Conservation (phyloP, 2,329 filamentous ascomycete species). For the Pestalotiopsis sp. region DNA sequence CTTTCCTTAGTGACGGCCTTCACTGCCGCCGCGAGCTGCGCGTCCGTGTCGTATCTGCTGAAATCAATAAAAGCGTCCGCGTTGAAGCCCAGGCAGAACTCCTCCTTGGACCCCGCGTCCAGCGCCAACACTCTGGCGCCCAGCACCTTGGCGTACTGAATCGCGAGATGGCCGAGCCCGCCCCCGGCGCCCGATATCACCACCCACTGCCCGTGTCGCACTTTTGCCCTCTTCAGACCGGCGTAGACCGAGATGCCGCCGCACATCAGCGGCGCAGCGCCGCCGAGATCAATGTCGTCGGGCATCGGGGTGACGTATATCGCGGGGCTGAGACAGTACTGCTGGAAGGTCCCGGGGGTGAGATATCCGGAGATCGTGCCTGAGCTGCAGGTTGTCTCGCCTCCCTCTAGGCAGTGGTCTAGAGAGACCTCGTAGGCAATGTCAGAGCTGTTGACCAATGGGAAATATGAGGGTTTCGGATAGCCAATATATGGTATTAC, state of each 20-base stretch:
- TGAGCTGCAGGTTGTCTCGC: conserved; percentile 64
- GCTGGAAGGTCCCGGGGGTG: conserved; percentile 71
- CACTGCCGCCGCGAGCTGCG: conserved; percentile 54
- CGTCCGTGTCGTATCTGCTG: conserved; percentile 44
- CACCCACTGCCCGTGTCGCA: conserved; percentile 59
- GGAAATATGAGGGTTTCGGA: neutral
- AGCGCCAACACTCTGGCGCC: conserved; percentile 65
- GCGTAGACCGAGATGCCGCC: conserved; percentile 68
- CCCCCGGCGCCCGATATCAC: conserved; percentile 62
- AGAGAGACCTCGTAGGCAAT: conserved; percentile 20
- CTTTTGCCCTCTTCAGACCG: conserved; percentile 61
- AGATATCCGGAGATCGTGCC: conserved; percentile 65
- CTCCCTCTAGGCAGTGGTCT: conserved; percentile 55
- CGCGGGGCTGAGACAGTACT: conserved; percentile 64
- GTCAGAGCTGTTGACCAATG: neutral
- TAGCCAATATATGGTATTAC: conserved; percentile 15
- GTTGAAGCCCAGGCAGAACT: conserved; percentile 58
- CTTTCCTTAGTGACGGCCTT: conserved; percentile 58
- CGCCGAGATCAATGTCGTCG: conserved; percentile 56
- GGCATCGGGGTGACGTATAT: conserved; percentile 72
- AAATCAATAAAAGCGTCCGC: conserved; percentile 68
- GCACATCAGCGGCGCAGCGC: conserved; percentile 67
- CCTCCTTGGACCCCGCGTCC: conserved; percentile 62
- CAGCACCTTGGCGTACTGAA: conserved; percentile 43
- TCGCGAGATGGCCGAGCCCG: conserved; percentile 59